Conservation (phyloP, 352 stramenopile genomes). For the Phytopythium kandeliae region DNA sequence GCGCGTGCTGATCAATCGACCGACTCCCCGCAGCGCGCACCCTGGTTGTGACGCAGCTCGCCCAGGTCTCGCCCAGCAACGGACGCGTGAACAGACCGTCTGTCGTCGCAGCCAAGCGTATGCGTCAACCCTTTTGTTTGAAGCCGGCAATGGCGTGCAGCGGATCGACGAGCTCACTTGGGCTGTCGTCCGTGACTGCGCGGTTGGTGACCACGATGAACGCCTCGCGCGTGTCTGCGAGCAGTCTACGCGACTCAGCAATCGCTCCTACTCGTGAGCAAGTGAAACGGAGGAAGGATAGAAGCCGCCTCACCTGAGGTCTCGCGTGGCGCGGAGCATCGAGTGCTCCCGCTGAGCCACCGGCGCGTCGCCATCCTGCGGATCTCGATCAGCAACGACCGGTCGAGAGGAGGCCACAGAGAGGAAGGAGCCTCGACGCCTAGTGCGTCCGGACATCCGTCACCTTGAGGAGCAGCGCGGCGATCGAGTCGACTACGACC, state of each 20-base stretch:
- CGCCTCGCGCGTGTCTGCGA: slow-evolving; percentile 55
- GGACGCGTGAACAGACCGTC: slow-evolving; percentile 58
- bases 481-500: slow-evolving; percentile 70
- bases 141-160: too few species aligned
- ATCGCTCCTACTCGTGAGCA: too few species aligned
- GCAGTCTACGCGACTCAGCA: slow-evolving; percentile 21
- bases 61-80: slow-evolving; percentile 58
- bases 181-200: slow-evolving; percentile 30
- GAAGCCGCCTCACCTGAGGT: slow-evolving; percentile 60
- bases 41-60: slow-evolving; percentile 61
- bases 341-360: slow-evolving; percentile 36
- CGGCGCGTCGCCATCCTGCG: slow-evolving; percentile 29
- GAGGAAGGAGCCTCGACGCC: too few species aligned
- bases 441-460: too few species aligned
- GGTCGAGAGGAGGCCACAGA: too few species aligned
- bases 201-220: slow-evolving; percentile 70
- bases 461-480: slow-evolving; percentile 58
- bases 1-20: not conserved
- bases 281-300: too few species aligned
- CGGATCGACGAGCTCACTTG: slow-evolving; percentile 10
- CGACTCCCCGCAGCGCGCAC: slow-evolving; percentile 7
- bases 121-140: too few species aligned
- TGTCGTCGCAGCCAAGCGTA: not conserved
- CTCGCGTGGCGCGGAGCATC: slow-evolving; percentile 39
- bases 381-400: not conserved